These are phyloP conservation scores for Bipolaris zeicola DNA, from an alignment of 2,329 filamentous ascomycete species.

Conservation along the genomic window DNA sequence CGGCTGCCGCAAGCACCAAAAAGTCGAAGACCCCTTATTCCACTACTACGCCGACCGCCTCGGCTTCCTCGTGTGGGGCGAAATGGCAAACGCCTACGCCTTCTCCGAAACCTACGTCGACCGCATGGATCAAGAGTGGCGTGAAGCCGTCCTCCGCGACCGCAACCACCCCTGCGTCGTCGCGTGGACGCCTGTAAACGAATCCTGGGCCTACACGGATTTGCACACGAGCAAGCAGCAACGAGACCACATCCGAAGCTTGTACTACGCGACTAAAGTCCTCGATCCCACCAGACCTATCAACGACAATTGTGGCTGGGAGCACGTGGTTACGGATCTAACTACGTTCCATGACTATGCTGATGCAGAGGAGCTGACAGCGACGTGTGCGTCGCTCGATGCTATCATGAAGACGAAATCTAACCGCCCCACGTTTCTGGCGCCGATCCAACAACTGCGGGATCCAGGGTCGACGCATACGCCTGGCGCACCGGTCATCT, in stretches of 20 bases:
- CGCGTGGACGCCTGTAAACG: conserved; percentile 70
- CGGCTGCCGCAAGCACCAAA: conserved; percentile 69
- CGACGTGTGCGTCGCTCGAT: conserved; percentile 60
- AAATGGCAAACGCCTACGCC: conserved; percentile 69
- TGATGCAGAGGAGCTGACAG: conserved; percentile 61
- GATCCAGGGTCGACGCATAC: conserved; percentile 57
- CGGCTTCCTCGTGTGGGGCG: conserved; percentile 67
- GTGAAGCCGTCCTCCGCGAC: conserved; percentile 65
- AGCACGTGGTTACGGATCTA: conserved; percentile 68
- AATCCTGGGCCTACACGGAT: conserved; percentile 67
- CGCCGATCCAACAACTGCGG: conserved; percentile 44
- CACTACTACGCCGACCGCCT: conserved; percentile 66
- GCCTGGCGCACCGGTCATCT: conserved; percentile 65
- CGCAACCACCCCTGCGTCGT: conserved; percentile 69
- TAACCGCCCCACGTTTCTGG: conserved; percentile 61
- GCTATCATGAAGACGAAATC: conserved; percentile 61
- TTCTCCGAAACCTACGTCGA: conserved; percentile 64
- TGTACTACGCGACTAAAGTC: conserved; percentile 69
- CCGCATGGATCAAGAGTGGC: conserved; percentile 69
- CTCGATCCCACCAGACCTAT: conserved; percentile 68
- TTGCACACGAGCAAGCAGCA: conserved; percentile 63
- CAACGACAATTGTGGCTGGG: conserved; percentile 76
- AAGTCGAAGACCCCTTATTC: conserved; percentile 66
- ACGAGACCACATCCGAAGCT: conserved; percentile 66
- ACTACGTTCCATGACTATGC: conserved; percentile 72